phyloP scores from a whole-genome alignment of 257 asterid genomes.

The Prunella vulgaris region DNA sequence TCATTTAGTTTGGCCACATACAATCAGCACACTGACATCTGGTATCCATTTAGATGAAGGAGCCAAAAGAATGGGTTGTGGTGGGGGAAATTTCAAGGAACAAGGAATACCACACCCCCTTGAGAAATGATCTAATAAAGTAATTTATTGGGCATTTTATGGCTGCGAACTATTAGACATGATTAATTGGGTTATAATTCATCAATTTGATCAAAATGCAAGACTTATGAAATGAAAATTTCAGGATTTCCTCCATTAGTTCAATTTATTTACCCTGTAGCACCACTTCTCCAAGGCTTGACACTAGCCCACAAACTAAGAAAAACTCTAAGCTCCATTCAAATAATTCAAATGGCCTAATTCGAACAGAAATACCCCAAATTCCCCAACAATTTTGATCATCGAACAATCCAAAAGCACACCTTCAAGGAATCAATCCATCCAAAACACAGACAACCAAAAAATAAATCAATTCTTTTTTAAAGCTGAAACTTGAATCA shows the following conservation, averaged over 20 bases:
- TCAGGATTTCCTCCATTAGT: neutral
- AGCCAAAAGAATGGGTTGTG: neutral
- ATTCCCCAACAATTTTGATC: neutral
- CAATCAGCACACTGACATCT: neutral
- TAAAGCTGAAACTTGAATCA: too few species aligned
- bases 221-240: neutral
- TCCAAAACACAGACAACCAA: neutral
- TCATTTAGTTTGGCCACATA: neutral
- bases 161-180: neutral
- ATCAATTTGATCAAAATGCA: neutral
- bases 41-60: neutral
- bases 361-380: neutral
- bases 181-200: neutral
- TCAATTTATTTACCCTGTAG: neutral
- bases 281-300: neutral
- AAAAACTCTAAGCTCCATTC: neutral
- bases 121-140: neutral
- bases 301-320: neutral
- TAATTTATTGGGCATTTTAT: neutral
- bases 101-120: neutral
- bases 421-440: slow-evolving; percentile 14
- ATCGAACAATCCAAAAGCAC: neutral
- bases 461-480: too few species aligned
- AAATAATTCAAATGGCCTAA: neutral
- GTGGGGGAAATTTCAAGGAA: neutral